These are phyloP conservation scores for Thelonectria blattea DNA, from an alignment of 2,329 filamentous ascomycete species.

Conservation along the genomic window DNA sequence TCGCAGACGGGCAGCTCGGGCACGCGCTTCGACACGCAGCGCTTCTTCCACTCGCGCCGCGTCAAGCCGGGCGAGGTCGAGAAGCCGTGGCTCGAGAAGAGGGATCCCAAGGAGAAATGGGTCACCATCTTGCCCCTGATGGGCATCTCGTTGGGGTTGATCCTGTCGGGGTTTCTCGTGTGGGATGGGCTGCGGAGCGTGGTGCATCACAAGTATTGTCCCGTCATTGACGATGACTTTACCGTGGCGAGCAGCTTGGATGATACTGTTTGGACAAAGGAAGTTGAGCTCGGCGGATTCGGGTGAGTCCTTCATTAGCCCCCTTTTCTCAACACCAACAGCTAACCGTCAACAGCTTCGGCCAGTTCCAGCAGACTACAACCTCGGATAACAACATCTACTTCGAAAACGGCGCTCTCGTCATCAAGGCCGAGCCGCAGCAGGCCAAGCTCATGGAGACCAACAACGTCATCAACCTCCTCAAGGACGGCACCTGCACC, in stretches of 20 bases:
- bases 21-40: slow-evolving; percentile 49
- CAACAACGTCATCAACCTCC: slow-evolving; percentile 72
- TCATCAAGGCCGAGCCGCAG: slow-evolving; percentile 81
- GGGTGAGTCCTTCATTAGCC: slow-evolving; percentile 61
- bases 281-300: slow-evolving; percentile 76
- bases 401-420: slow-evolving; percentile 69
- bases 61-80: slow-evolving; percentile 75
- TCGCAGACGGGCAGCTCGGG: slow-evolving; percentile 40
- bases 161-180: slow-evolving; percentile 71
- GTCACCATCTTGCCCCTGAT: slow-evolving; percentile 79
- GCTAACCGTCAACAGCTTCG: slow-evolving; percentile 62
- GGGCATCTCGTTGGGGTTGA: slow-evolving; percentile 72
- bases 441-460: slow-evolving; percentile 69
- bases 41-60: slow-evolving; percentile 76
- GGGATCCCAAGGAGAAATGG: slow-evolving; percentile 83
- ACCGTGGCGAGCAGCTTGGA: slow-evolving; percentile 61
- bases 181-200: slow-evolving; percentile 78
- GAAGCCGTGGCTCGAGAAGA: slow-evolving; percentile 78
- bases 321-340: too few relatives aligned
- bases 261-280: slow-evolving; percentile 71
- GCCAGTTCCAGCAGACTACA: slow-evolving; percentile 82
- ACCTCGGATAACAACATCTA: slow-evolving; percentile 75
- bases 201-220: slow-evolving; percentile 75
- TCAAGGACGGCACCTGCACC: slow-evolving; percentile 70
- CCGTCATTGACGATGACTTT: slow-evolving; percentile 71